phyloP scores from a whole-genome alignment of 2,329 filamentous ascomycete species.

The Proliferodiscus dingleyae region DNA sequence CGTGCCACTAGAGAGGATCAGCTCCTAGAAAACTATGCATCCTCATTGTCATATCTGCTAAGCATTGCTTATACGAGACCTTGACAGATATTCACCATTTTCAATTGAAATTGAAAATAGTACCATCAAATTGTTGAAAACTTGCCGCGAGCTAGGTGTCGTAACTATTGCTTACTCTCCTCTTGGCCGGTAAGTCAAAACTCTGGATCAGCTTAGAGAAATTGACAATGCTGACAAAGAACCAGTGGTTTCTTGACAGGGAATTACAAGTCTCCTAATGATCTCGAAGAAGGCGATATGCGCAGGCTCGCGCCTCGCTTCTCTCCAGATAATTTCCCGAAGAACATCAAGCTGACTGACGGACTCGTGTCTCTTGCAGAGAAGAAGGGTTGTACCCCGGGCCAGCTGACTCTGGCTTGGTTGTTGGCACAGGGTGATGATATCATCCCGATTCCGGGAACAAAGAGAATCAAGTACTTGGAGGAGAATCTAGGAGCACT shows the following conservation, averaged over 20 bases:
- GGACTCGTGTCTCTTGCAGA: slow-evolving; percentile 41
- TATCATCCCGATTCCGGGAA: slow-evolving; percentile 51
- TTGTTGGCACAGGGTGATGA: slow-evolving; percentile 47
- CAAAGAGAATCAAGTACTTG: slow-evolving; percentile 41
- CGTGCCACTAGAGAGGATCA: too few species aligned
- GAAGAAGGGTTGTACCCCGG: slow-evolving; percentile 44
- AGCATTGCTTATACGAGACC: too few species aligned
- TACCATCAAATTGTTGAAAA: slow-evolving; percentile 45
- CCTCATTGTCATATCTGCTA: too few species aligned
- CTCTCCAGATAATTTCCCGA: slow-evolving; percentile 44
- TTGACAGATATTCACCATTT: slow-evolving; percentile 46
- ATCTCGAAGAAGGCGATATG: slow-evolving; percentile 43
- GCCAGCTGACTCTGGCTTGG: slow-evolving; percentile 50
- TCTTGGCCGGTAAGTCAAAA: slow-evolving; percentile 45
- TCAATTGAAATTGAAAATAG: slow-evolving; percentile 53
- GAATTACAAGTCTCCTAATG: slow-evolving; percentile 39
- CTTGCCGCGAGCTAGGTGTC: slow-evolving; percentile 53
- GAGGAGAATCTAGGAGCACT: slow-evolving; percentile 29
- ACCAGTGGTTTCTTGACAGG: slow-evolving; percentile 55
- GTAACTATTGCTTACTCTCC: slow-evolving; percentile 55
- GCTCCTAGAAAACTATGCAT: too few species aligned
- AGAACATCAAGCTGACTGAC: slow-evolving; percentile 45
- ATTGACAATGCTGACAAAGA: too few species aligned
- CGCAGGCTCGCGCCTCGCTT: slow-evolving; percentile 40
- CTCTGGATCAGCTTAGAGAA: too few species aligned